Evolutionary conservation across 2,329 filamentous ascomycete species (phyloP), one percentile per base, ranked within the genome.

Genomic region (Aureobasidium sp.): DNA sequence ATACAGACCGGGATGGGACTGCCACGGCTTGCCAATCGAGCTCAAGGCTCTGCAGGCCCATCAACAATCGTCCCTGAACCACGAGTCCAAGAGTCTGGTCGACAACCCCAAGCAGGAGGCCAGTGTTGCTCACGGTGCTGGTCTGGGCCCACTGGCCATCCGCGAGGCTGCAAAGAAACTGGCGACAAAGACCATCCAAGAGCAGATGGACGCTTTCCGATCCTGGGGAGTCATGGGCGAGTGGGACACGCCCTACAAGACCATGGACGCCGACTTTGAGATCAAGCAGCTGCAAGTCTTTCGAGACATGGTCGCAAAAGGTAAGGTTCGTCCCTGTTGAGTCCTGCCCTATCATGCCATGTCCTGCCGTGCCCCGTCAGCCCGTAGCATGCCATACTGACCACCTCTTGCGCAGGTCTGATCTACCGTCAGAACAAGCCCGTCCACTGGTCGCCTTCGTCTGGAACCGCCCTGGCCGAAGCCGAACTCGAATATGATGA

Each of bases 1-100:
- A 40, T 99, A 95, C 69, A 80, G 91, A 17, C 94, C 94, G 2
- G 93, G 94, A 47, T 99, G 94, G 94, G 95, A 99, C 72, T 99
- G 94, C 66, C 94, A 99, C 77, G 94, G 94, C 0, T 81, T 99
- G 51, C 94, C 94, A 0, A 99, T 99, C 69, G 94, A 99, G 79
- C 81, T 97, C 67, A 99, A 97, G 75, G 94, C 92, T 25, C 81
- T 99, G 17, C 88, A 88, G 67, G 74, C 76, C 65, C 69, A 74
- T 66, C 72, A 72, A 64, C 63, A 62, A 47, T 19, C 46, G n/a
- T 50, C 67, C 60, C 8, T 43, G 25, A 70, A 74, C n/a, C 69
- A 74, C 23, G 65, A 66, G 27, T 69, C 78, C 71, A 70, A 76
- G 68, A 65, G 31, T 23, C 69, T 68, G 37, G 70, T 65, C 23